Evolutionary conservation across 2,329 filamentous ascomycete genomes (phyloP), one percentile per base, ranked within the genome.

Genomic region (Aspergillus quadricinctus): DNA sequence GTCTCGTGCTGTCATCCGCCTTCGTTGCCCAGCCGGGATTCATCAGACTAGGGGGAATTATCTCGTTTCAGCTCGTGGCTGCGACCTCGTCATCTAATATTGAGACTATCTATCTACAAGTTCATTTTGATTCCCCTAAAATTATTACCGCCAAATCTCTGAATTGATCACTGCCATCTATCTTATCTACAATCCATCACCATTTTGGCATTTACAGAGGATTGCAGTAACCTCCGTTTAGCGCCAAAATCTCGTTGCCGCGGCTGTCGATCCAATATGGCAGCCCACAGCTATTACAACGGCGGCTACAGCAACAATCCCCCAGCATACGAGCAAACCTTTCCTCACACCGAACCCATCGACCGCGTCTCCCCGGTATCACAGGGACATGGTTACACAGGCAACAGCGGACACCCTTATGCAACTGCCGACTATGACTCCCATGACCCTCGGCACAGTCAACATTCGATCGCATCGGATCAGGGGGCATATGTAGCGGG

Each of bases 201-300:
- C 25, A 23, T n/a, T n/a, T n/a, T n/a, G n/a, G n/a, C n/a, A n/a
- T 31, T 10, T 49, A 17, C 9, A 11, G 11, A 28, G 19, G 45
- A 27, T 28, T 17, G 28, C 46, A 27, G 19, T 4, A 27, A 17
- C 53, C 27, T 48, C 31, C 51, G 51, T 54, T 53, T 41, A 60
- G 41, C 52, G 49, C 49, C 54, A 40, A 46, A 17, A 25, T 11
- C 49, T 48, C 50, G 25, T 45, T 45, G 49, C 21, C n/a, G 27
- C 46, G 28, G 54, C 55, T 41, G 53, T 37, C 53, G 50, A 54
- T 61, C 53, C 71, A 78, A 53, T 65, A 87, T 88, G 85, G 81
- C 84, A 48, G 78, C 83, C 61, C 82, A 86, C 76, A 83, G 88
- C 65, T 89, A 89, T 75, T 89, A 89, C 74, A 78, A 80, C 63